Percentiles rank a stretch among this genome's conserved stretches.
These are phyloP conservation scores for Thecamonas trahens DNA, from an alignment of 78 protist species.

Conservation along the genomic window DNA sequence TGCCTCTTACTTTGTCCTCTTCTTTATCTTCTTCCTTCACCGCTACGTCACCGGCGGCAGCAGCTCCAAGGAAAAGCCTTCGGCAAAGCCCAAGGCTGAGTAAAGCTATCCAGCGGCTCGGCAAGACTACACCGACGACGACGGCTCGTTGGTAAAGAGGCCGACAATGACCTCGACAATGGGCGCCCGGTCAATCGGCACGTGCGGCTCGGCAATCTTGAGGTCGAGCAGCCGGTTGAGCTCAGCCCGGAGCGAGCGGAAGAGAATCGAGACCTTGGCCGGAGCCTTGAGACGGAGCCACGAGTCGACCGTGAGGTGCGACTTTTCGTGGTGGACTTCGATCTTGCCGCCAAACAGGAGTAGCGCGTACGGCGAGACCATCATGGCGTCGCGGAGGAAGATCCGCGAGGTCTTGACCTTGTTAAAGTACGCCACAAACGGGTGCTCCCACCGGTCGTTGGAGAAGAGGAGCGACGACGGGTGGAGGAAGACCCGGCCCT, in stretches of 20 bases:
- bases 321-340: neutral
- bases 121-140: too few relatives aligned
- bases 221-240: neutral
- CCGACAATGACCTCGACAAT: neutral
- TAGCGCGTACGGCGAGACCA: slow-evolving; percentile 38
- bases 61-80: too few relatives aligned
- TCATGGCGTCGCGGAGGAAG: slow-evolving; percentile 47
- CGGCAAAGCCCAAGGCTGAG: too few relatives aligned
- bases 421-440: slow-evolving; percentile 7
- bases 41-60: slow-evolving; percentile 20
- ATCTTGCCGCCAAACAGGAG: slow-evolving; percentile 43
- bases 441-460: neutral
- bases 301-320: neutral
- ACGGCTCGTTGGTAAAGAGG: neutral
- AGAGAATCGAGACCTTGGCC: neutral
- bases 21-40: slow-evolving; percentile 24
- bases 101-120: too few relatives aligned
- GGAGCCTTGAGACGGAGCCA: neutral
- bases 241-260: neutral
- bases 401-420: slow-evolving; percentile 19
- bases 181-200: neutral
- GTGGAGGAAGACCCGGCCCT: slow-evolving; percentile 10
- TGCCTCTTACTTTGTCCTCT: slow-evolving; percentile 40
- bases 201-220: neutral
- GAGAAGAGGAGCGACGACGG: slow-evolving; percentile 5